A percentile compares a stretch with the other conserved stretches of the same genome.
Conservation (phyloP, 441 rosid species). For the Erodium trifolium region DNA sequence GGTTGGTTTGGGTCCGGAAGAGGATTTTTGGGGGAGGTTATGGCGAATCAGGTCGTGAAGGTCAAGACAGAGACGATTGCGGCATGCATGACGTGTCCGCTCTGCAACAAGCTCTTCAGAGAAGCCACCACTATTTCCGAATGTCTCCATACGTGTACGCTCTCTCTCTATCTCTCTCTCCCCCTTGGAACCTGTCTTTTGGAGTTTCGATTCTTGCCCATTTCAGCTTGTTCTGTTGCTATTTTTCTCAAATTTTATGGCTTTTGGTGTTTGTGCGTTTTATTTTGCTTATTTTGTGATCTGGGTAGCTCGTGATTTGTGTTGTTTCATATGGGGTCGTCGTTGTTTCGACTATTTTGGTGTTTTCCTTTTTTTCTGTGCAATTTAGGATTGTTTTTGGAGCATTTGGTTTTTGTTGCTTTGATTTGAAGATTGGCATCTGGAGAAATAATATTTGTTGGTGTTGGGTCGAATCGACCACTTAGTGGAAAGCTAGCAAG, state of each 20-base stretch:
- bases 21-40: conserved; percentile 20
- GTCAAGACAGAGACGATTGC: conserved; percentile 60
- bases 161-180: no score
- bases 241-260: neutral
- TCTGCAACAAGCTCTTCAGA: conserved; percentile 49
- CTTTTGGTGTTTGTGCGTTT: neutral
- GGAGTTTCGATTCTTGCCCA: neutral
- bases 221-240: neutral
- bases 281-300: neutral
- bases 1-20: neutral
- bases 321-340: neutral
- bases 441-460: neutral
- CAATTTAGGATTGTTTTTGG: neutral
- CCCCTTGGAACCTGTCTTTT: conserved; percentile 7
- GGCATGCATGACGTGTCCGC: conserved; percentile 72
- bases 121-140: conserved; percentile 86
- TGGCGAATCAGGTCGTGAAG: conserved; percentile 50
- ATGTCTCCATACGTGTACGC: conserved; percentile 87
- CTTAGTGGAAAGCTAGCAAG: neutral
- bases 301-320: neutral
- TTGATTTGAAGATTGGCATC: neutral
- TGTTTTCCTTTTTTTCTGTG: neutral
- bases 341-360: neutral
- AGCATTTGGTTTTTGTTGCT: neutral
- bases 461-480: neutral